phyloP scores from a whole-genome alignment of 495 filamentous ascomycete genomes.

The Penicillium crystallinum region DNA sequence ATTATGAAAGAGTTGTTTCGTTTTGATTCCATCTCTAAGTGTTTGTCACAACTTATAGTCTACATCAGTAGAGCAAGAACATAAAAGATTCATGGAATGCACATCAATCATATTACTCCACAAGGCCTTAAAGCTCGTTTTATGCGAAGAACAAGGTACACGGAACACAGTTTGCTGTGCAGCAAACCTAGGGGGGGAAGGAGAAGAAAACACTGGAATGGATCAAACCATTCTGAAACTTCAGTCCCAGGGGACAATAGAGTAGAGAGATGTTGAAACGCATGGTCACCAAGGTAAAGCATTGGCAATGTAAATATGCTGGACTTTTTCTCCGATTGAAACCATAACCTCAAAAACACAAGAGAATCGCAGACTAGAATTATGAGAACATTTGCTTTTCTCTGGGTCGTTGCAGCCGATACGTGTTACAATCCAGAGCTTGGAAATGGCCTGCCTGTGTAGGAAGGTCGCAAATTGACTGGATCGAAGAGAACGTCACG shows the following conservation, averaged over 20 bases:
- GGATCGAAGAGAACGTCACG: constrained; percentile 9
- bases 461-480: constrained; percentile 7
- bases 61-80: neutral
- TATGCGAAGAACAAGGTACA: constrained; percentile 21
- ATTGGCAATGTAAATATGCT: neutral
- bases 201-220: neutral
- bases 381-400: constrained; percentile 15
- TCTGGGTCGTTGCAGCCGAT: constrained; percentile 16
- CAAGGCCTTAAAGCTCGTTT: constrained; percentile 6
- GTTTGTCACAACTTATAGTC: too few species aligned
- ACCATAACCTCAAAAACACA: neutral
- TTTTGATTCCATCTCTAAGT: too few species aligned
- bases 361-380: constrained; percentile 17
- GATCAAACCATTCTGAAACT: neutral
- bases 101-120: constrained; percentile 11
- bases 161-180: constrained; percentile 6
- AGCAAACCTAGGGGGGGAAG: neutral
- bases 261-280: too few species aligned
- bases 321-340: neutral
- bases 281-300: neutral
- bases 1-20: too few species aligned
- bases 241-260: neutral
- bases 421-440: constrained; percentile 18
- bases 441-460: constrained; percentile 4
- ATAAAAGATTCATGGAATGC: constrained; percentile 5